Base-by-base conservation (phyloP, 345 rosid species). In the Isatis tinctoria region DNA sequence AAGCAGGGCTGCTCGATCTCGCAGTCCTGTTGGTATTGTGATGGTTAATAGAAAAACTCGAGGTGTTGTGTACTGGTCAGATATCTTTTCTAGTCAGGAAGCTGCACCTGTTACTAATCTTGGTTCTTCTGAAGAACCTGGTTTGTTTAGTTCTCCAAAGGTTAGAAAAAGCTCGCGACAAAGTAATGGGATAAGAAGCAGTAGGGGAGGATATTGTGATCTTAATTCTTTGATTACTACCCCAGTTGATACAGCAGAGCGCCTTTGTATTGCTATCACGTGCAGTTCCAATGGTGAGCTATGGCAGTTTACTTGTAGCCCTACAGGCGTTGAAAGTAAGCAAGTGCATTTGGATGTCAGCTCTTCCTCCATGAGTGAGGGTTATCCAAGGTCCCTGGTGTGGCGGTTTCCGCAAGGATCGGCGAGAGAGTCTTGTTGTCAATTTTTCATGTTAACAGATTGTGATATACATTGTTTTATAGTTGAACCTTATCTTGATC, bases 261-360 rank as follows among this genome's bases (percentile, higher is more conserved):
- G 83, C 35, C 70, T 74, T 9, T 90, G 92, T 73, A 75, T 88
- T 76, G 95, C 97, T 69, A 67, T 90, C 67, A 89, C 82, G 0
- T 86, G 95, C 80, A 74, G 86, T 79, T 90, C 87, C 7, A 82
- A 61, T 36, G 97, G 97, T 49, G 92, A 92, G 75, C 83, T 90
- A 56, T 88, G 96, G 92, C 87, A 75, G 73, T 87, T 90, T 71
- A 67, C 83, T 65, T 90, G 97, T 80, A 85, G 80, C 70, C 87
- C 86, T 45, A 28, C 59, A 66, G 86, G 79, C 27, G 69, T 92
- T 71, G 61, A 63, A 45, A 71, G 75, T 61, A 79, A 60, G 27
- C 82, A 83, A 75, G 73, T 84, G 8, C 54, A 75, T 69, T 66
- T 80, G 60, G 76, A 85, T n/a, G n/a, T 60, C 24, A 75, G 78